phyloP scores from a whole-genome alignment of 2,329 filamentous ascomycete species.

The Aspergillus luchuensis region DNA sequence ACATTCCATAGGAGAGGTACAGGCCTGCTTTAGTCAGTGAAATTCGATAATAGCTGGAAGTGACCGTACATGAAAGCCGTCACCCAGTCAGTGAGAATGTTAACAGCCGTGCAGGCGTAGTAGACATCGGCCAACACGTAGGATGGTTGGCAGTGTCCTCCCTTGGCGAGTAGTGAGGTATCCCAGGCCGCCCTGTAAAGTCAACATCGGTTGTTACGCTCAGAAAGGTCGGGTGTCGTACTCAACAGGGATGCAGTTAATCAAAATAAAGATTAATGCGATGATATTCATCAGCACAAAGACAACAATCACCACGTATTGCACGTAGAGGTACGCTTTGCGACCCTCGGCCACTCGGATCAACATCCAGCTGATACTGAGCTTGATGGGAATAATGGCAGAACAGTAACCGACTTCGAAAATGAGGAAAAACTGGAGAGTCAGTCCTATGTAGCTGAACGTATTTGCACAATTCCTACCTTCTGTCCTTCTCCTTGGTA shows the following conservation, averaged over 20 bases:
- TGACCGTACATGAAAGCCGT: slow-evolving; percentile 24
- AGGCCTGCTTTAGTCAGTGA: slow-evolving; percentile 34
- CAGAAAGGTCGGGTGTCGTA: slow-evolving; percentile 10
- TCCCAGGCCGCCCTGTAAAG: slow-evolving; percentile 25
- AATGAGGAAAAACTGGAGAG: slow-evolving; percentile 27
- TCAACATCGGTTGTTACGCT: background rate
- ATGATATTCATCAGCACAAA: slow-evolving; percentile 28
- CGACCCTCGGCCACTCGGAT: slow-evolving; percentile 28
- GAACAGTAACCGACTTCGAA: slow-evolving; percentile 31
- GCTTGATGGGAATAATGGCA: slow-evolving; percentile 30
- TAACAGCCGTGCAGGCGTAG: slow-evolving; percentile 29
- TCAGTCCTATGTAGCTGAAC: background rate
- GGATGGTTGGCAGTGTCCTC: slow-evolving; percentile 24
- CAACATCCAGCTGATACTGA: slow-evolving; percentile 32
- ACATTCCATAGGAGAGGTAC: slow-evolving; percentile 45
- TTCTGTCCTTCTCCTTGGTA: slow-evolving; percentile 23
- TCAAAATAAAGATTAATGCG: slow-evolving; percentile 27
- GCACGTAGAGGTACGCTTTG: slow-evolving; percentile 24
- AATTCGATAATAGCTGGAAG: slow-evolving; percentile 31
- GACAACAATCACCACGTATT: slow-evolving; percentile 23
- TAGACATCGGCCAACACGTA: slow-evolving; percentile 28
- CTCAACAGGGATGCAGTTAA: slow-evolving; percentile 26
- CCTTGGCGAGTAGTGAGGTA: slow-evolving; percentile 12
- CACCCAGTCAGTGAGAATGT: slow-evolving; percentile 30
- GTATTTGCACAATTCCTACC: slow-evolving; percentile 3